Evolutionary conservation across 2,329 filamentous ascomycete genomes (phyloP).

Genomic region (Thermothelomyces thermophilus): DNA sequence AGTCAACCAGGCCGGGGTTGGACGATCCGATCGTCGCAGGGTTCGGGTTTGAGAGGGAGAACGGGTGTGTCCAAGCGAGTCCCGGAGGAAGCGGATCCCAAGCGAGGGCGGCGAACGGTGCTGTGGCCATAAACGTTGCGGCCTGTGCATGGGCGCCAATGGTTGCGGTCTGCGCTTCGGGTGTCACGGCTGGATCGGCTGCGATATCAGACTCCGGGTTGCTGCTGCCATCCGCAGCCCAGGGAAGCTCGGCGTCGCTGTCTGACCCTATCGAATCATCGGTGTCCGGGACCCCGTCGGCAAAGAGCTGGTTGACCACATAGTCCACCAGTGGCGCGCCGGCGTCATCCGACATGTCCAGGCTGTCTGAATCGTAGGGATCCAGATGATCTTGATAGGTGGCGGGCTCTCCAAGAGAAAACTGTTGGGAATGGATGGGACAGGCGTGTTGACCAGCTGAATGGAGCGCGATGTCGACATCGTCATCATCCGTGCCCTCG

Average conservation of each 20-base stretch:
- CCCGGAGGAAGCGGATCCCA: background rate
- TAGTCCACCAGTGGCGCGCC: constrained; percentile 22
- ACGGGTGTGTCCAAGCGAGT: constrained; percentile 25
- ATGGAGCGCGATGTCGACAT: background rate
- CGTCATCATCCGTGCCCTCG: background rate
- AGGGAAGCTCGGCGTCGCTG: constrained; percentile 3
- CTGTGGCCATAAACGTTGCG: background rate
- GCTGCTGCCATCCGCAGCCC: background rate
- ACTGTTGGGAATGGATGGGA: constrained; percentile 5
- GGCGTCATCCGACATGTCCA: constrained; percentile 23
- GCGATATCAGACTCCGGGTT: background rate
- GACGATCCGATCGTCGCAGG: constrained; percentile 38
- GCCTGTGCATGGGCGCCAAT: background rate
- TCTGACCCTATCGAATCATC: constrained; percentile 11
- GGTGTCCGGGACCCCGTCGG: constrained; percentile 23
- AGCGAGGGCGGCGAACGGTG: background rate
- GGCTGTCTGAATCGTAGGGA: constrained; percentile 21
- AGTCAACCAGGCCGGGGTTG: constrained; percentile 45
- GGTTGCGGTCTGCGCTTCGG: constrained; percentile 2
- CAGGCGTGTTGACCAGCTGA: constrained; percentile 2
- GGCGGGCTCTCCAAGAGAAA: constrained; percentile 3
- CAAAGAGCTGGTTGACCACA: constrained; percentile 18
- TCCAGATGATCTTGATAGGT: constrained; percentile 9
- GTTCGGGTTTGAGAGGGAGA: constrained; percentile 30
- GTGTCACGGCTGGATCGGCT: background rate